phyloP scores from a whole-genome alignment of 2,329 filamentous ascomycete species.

The Pleomassaria siparia region DNA sequence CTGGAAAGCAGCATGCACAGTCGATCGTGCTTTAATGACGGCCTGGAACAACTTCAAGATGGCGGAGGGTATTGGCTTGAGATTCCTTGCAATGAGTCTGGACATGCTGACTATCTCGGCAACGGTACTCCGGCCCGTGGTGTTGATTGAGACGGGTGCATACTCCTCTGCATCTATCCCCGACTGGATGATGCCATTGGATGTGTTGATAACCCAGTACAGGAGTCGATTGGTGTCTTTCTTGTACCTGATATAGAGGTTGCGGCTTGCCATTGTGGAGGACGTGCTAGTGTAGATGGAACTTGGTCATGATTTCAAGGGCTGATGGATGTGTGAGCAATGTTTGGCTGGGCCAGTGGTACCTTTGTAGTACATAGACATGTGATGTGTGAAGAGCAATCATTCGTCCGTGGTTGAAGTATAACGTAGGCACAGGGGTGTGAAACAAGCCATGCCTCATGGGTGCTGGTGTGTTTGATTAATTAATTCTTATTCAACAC shows the following conservation, averaged over 20 bases:
- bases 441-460: too few species aligned
- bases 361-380: too few species aligned
- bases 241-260: slow-evolving; percentile 20
- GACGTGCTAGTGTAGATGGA: too few species aligned
- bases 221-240: slow-evolving; percentile 16
- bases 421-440: too few species aligned
- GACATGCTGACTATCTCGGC: slow-evolving; percentile 43
- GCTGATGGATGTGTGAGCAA: too few species aligned
- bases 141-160: slow-evolving; percentile 32
- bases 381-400: too few species aligned
- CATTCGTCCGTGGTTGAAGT: too few species aligned
- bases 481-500: too few species aligned
- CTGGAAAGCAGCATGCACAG: slow-evolving; percentile 32
- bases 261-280: slow-evolving; percentile 12
- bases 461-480: too few species aligned
- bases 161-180: slow-evolving; percentile 8
- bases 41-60: slow-evolving; percentile 44
- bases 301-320: too few species aligned
- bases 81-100: slow-evolving; percentile 45
- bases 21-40: slow-evolving; percentile 41
- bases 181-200: slow-evolving; percentile 19
- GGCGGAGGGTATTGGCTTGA: slow-evolving; percentile 32
- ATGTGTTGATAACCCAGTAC: slow-evolving; percentile 20
- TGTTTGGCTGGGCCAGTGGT: too few species aligned
- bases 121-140: slow-evolving; percentile 43